These are phyloP conservation scores for Apiospora aurea DNA, from an alignment of 2,329 filamentous ascomycete species.

Conservation along the genomic window DNA sequence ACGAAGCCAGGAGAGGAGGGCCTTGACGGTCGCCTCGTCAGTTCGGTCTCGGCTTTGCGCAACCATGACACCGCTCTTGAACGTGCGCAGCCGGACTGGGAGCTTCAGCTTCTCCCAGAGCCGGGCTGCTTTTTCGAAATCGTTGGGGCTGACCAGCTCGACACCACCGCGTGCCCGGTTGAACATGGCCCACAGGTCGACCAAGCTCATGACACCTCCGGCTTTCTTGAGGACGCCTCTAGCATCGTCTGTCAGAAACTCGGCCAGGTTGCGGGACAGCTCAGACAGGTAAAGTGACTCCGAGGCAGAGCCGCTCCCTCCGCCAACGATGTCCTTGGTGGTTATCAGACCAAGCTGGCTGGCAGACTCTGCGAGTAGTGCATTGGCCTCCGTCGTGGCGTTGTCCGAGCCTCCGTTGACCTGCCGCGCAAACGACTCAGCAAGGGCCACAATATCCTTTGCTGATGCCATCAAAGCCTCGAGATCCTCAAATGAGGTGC, in stretches of 20 bases:
- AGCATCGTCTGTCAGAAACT: constrained; percentile 87
- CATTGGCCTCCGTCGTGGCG: constrained; percentile 73
- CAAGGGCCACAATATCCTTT: constrained; percentile 93
- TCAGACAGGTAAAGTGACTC: constrained; percentile 91
- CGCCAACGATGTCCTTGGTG: constrained; percentile 90
- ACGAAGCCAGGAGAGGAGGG: constrained; percentile 78
- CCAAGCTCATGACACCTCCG: constrained; percentile 87
- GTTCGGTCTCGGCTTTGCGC: constrained; percentile 89
- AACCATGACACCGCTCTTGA: constrained; percentile 93
- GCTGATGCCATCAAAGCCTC: constrained; percentile 97
- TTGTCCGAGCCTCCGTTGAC: constrained; percentile 61
- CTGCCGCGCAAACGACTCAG: constrained; percentile 83
- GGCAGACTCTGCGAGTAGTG: constrained; percentile 80
- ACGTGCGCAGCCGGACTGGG: constrained; percentile 84
- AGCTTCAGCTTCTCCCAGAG: constrained; percentile 89
- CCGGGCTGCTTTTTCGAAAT: constrained; percentile 88
- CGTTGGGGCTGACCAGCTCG: constrained; percentile 88
- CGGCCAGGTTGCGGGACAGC: constrained; percentile 81
- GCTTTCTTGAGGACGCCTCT: constrained; percentile 79
- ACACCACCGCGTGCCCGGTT: constrained; percentile 93
- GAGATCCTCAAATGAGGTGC: constrained; percentile 92
- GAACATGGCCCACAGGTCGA: constrained; percentile 94
- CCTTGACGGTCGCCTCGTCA: constrained; percentile 85
- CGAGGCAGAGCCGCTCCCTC: constrained; percentile 66
- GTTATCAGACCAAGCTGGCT: constrained; percentile 88